These are phyloP conservation scores for Penicillium flavigenum DNA, from an alignment of 495 filamentous ascomycete genomes.

Conservation along the genomic window DNA sequence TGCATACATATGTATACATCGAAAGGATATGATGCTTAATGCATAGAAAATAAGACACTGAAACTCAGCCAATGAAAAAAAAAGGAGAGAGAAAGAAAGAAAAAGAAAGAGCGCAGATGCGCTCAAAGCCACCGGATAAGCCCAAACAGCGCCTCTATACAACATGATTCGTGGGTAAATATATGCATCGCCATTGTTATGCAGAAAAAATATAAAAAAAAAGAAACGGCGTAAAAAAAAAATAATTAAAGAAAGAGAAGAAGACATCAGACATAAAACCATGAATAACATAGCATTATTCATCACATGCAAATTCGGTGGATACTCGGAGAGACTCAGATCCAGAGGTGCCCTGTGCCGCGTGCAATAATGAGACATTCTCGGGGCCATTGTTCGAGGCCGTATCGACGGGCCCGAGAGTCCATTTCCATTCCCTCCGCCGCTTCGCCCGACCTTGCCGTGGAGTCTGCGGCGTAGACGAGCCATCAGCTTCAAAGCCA, in stretches of 20 bases:
- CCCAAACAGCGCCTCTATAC: constrained; percentile 25
- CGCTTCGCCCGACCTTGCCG: constrained; percentile 50
- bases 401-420: constrained; percentile 43
- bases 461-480: constrained; percentile 49
- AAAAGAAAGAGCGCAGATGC: neutral
- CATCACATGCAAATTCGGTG: neutral
- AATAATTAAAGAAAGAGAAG: neutral
- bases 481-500: constrained; percentile 34
- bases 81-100: no score
- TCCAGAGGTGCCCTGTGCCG: neutral
- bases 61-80: no score
- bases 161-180: constrained; percentile 22
- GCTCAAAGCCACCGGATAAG: constrained; percentile 2
- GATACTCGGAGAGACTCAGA: neutral
- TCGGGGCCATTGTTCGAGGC: constrained; percentile 1
- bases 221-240: neutral
- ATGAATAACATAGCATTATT: neutral
- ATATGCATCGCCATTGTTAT: constrained; percentile 22
- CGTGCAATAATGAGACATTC: constrained; percentile 4
- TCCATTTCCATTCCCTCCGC: constrained; percentile 58
- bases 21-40: no score
- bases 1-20: no score
- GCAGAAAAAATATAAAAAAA: neutral
- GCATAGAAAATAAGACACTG: no score
- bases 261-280: constrained; percentile 6